Evolutionary conservation across 2,329 filamentous ascomycete species (phyloP), one percentile per base, ranked within the genome.

Genomic region (Fusarium staphyleae): DNA sequence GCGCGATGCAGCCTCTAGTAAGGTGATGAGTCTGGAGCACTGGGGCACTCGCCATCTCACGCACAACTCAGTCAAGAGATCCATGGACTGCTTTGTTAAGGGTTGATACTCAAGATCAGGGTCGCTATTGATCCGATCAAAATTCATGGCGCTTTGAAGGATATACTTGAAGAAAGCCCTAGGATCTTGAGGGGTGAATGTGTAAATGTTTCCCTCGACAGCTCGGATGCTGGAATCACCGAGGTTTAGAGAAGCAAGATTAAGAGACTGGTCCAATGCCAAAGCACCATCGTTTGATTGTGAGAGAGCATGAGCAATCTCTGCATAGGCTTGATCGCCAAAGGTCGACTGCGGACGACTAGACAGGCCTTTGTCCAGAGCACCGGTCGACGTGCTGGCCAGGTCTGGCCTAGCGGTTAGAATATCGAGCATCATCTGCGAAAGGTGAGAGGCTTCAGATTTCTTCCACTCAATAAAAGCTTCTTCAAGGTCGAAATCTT

Each of bases 371-470:
- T 83, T 85, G 40, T 86, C 83, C 16, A 80, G 76, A 24, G 78
- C 77, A 13, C 79, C 80, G 1, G 87, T 83, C 4, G 89, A 87
- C 59, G 83, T 88, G 70, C 92, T 96, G 42, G 91, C 88, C 45
- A 98, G 79, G 61, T 93, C 89, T 4, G 93, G 93, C 64, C 90
- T 91, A 5, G 89, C 89, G 55, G 90, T 91, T 33, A 98, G 79
- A 59, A 99, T 91, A 30, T 93, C 90, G 66, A 96, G 81, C 81
- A 99, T 95, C 86, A 98, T 92, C 65, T 95, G 90, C 5, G 92
- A 95, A 34, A 99, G 78, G 65, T 96, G 91, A 11, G 89, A 88
- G 3, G 84, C 84, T 72, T 99, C 95, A n/a, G 87, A 84, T 70
- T 90, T 93, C 72, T 92, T 96, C 95, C 95, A 99, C 35, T 85